Conservation (phyloP, 768 basidiomycete genomes). For the Chalciporus piperatus region DNA sequence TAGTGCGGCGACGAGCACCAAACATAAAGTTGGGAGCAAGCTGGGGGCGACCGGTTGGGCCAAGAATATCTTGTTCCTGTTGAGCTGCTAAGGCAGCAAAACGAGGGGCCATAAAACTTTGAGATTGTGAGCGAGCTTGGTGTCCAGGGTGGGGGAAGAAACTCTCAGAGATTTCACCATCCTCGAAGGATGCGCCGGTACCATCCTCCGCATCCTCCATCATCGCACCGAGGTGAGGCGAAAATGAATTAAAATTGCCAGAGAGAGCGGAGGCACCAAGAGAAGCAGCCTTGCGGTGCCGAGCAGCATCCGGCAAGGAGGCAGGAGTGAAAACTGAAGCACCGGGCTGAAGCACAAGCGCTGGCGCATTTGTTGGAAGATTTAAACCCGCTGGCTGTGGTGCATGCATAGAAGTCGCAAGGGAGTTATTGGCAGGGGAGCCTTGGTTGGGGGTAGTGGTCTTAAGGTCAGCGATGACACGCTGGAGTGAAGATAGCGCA, state of each 20-base stretch:
- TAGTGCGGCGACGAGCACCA: slow-evolving; percentile 59
- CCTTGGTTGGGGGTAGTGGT: slow-evolving; percentile 61
- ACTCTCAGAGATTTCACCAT: slow-evolving; percentile 73
- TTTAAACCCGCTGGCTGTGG: slow-evolving; percentile 47
- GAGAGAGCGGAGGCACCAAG: slow-evolving; percentile 58
- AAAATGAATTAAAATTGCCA: slow-evolving; percentile 65
- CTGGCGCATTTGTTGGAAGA: slow-evolving; percentile 64
- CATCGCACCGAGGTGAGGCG: slow-evolving; percentile 81
- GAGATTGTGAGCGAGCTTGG: slow-evolving; percentile 73
- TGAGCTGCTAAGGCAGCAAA: slow-evolving; percentile 79
- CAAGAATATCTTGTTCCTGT: slow-evolving; percentile 60
- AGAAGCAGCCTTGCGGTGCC: slow-evolving; percentile 82
- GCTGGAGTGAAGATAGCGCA: slow-evolving; percentile 83
- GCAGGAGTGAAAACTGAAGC: slow-evolving; percentile 52
- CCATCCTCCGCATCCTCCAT: slow-evolving; percentile 78
- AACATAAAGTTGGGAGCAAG: slow-evolving; percentile 92
- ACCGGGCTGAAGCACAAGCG: slow-evolving; percentile 76
- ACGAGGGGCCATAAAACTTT: slow-evolving; percentile 85
- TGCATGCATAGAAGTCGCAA: slow-evolving; percentile 44
- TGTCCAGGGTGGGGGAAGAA: slow-evolving; percentile 50
- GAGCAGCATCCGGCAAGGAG: slow-evolving; percentile 44
- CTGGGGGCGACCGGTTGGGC: slow-evolving; percentile 81
- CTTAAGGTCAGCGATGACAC: slow-evolving; percentile 93
- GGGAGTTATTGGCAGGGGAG: slow-evolving; percentile 38
- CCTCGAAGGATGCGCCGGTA: slow-evolving; percentile 51